Percentiles rank a stretch among this genome's conserved stretches.
Conservation (phyloP, 2,329 filamentous ascomycete genomes). For the Daldinia sp. region DNA sequence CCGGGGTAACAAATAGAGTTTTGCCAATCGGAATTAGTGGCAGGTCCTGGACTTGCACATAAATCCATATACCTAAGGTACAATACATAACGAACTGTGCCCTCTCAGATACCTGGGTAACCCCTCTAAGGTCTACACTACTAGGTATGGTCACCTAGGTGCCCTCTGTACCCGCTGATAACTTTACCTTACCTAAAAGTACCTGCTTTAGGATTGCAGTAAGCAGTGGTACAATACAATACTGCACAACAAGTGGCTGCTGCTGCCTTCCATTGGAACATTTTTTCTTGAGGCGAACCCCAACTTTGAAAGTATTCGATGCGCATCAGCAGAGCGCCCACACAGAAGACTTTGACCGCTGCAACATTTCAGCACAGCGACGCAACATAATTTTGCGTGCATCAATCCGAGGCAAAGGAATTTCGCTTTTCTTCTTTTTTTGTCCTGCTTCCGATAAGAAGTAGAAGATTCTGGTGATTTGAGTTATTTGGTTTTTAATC, state of each 20-base stretch:
- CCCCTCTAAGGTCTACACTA: no score
- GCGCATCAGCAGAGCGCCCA: slow-evolving; percentile 15
- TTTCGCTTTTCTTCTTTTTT: slow-evolving; percentile 1
- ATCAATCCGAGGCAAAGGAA: slow-evolving; percentile 8
- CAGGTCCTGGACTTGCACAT: neutral
- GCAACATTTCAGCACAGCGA: slow-evolving; percentile 9
- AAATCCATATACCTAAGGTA: neutral
- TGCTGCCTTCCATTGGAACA: slow-evolving; percentile 23
- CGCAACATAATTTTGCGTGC: slow-evolving; percentile 14
- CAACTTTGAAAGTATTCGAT: slow-evolving; percentile 15
- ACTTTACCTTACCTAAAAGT: neutral
- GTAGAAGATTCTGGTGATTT: slow-evolving; percentile 8
- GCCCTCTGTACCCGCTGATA: neutral
- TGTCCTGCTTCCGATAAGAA: neutral
- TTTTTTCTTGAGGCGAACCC: slow-evolving; percentile 29
- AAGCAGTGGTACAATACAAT: neutral
- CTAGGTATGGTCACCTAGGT: neutral
- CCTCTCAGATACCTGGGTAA: neutral
- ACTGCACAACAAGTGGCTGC: slow-evolving; percentile 12
- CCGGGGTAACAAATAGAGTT: neutral
- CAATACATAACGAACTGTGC: neutral
- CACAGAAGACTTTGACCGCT: neutral
- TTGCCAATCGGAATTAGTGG: slow-evolving; percentile 9
- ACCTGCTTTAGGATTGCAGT: neutral
- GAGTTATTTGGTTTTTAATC: neutral